phyloP scores from a whole-genome alignment of 1,284 basidiomycete species.

The Amylostereum chailletii region DNA sequence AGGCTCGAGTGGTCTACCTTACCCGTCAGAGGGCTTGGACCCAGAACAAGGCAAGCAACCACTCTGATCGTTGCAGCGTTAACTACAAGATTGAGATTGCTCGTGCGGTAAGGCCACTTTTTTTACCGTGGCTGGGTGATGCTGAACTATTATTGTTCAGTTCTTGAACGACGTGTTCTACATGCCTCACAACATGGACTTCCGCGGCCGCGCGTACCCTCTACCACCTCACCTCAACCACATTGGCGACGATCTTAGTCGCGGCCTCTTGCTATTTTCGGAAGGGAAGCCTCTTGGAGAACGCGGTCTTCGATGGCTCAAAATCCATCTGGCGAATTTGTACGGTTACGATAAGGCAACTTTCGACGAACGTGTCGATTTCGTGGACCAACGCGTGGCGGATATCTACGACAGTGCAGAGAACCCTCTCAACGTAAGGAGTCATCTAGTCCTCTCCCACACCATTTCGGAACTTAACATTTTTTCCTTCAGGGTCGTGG shows the following conservation, averaged over 20 bases:
- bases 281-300: conserved; percentile 76
- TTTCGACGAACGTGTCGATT: conserved; percentile 85
- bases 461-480: neutral
- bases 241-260: conserved; percentile 91
- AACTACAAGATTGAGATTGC: conserved; percentile 99
- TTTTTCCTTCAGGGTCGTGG: conserved; percentile 39
- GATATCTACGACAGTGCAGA: conserved; percentile 82
- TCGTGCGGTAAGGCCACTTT: conserved; percentile 55
- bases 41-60: conserved; percentile 69
- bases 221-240: conserved; percentile 95
- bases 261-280: conserved; percentile 84
- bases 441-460: neutral
- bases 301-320: conserved; percentile 75
- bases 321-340: conserved; percentile 90
- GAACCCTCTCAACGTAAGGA: conserved; percentile 69
- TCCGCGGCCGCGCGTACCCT: conserved; percentile 96
- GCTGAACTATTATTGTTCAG: conserved; percentile 23
- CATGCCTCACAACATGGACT: conserved; percentile 96
- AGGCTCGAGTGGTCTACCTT: conserved; percentile 53
- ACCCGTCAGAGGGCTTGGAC: conserved; percentile 51
- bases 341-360: conserved; percentile 94
- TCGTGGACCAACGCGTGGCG: conserved; percentile 66
- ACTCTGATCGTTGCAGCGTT: conserved; percentile 86
- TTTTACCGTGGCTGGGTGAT: neutral
- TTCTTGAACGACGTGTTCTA: conserved; percentile 87